Evolutionary conservation across 176 grass and related monocot genomes (phyloP).

Genomic region (Musa beccarii): DNA sequence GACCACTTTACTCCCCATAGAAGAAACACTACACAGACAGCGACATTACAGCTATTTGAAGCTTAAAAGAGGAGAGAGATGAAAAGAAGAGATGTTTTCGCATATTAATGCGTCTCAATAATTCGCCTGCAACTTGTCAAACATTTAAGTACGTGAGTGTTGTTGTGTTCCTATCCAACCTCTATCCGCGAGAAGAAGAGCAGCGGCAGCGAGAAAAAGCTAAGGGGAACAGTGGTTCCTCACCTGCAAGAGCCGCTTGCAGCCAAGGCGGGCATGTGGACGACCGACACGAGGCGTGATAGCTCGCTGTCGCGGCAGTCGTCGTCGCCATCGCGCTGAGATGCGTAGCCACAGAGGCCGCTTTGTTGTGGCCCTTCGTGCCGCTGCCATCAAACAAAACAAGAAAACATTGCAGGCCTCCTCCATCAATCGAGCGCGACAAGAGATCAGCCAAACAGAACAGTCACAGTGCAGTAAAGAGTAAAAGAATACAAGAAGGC

Average conservation of each 20-base stretch:
- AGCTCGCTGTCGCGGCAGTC: conserved; percentile 3
- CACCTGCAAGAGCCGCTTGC: conserved; percentile 32
- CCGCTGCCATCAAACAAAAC: not conserved
- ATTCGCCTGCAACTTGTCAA: not conserved
- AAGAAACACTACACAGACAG: no score
- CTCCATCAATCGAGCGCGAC: not conserved
- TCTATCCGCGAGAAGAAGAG: not conserved
- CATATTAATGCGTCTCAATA: not conserved
- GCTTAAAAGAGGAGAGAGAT: not conserved
- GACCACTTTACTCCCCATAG: no score
- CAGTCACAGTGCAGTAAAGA: not conserved
- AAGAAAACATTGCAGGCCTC: not conserved
- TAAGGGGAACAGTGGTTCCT: not conserved
- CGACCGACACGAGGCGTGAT: conserved; percentile 25
- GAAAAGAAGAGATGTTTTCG: no score
- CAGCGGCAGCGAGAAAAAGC: not conserved
- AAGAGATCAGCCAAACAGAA: not conserved
- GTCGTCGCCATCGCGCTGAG: not conserved
- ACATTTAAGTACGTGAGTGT: not conserved
- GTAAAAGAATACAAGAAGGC: not conserved
- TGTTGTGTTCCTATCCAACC: not conserved
- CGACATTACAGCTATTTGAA: no score
- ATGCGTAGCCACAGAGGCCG: not conserved
- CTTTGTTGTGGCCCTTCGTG: not conserved
- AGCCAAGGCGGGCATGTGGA: conserved; percentile 32